Evolutionary conservation across 202 grass and related monocot genomes (phyloP).

Genomic region (Digitaria exilis): DNA sequence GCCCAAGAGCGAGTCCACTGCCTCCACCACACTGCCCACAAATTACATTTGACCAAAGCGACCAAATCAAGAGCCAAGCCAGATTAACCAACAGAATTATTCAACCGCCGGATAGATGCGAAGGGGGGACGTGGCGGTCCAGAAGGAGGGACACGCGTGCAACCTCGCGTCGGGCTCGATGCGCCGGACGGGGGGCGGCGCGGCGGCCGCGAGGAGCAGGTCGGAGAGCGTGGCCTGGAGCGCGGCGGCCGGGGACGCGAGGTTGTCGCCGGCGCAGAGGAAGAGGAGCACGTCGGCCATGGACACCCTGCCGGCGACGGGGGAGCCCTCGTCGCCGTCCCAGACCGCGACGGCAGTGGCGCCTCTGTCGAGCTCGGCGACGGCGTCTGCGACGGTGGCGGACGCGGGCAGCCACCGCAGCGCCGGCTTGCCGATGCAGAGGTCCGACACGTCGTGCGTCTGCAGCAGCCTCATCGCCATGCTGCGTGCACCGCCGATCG

Average conservation of each 20-base stretch:
- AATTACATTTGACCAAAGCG: not conserved
- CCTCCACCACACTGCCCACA: slow-evolving; percentile 54
- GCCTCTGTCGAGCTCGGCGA: slow-evolving; percentile 34
- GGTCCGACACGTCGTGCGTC: slow-evolving; percentile 56
- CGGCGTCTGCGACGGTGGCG: slow-evolving; percentile 47
- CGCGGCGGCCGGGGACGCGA: slow-evolving; percentile 42
- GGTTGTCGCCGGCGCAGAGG: slow-evolving; percentile 55
- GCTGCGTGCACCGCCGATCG: slow-evolving; percentile 11
- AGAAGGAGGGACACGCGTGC: not conserved
- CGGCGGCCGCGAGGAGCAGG: slow-evolving; percentile 43
- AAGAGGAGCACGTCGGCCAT: slow-evolving; percentile 68
- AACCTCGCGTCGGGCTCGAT: slow-evolving; percentile 67
- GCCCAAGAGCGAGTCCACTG: slow-evolving; percentile 62
- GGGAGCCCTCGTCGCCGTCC: not conserved
- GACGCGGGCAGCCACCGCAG: slow-evolving; percentile 47
- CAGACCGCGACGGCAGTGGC: slow-evolving; percentile 23
- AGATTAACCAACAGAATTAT: not conserved
- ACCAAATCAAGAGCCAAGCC: no score
- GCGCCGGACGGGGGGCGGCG: slow-evolving; percentile 32
- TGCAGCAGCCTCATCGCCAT: slow-evolving; percentile 62
- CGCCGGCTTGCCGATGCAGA: slow-evolving; percentile 88
- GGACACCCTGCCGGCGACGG: slow-evolving; percentile 45
- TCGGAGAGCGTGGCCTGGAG: slow-evolving; percentile 51
- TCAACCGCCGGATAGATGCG: not conserved
- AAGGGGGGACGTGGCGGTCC: not conserved